These are phyloP conservation scores for Dentipellis sp. DNA, from an alignment of 768 basidiomycete genomes.

Conservation along the genomic window DNA sequence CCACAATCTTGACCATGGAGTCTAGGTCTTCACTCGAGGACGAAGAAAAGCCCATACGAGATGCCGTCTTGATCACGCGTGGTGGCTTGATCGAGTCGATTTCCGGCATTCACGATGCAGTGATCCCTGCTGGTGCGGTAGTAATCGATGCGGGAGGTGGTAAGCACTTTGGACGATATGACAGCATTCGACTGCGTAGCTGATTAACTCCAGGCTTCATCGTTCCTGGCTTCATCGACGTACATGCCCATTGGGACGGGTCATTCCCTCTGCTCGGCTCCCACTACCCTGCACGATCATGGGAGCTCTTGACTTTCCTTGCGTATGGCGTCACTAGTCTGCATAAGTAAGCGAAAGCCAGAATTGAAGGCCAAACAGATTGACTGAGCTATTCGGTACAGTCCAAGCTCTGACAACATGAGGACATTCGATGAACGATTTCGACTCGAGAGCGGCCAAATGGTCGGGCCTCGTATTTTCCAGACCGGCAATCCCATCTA, in stretches of 20 bases:
- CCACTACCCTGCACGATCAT: background rate
- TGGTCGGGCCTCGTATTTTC: conserved; percentile 66
- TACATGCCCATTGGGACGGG: background rate
- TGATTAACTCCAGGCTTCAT: background rate
- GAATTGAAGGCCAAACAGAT: background rate
- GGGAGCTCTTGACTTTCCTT: background rate
- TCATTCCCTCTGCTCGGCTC: background rate
- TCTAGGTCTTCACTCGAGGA: background rate
- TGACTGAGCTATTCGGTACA: background rate
- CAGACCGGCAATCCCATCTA: conserved; percentile 59
- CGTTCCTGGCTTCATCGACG: background rate
- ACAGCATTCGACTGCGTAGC: no score
- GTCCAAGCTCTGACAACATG: background rate
- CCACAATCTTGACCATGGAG: background rate
- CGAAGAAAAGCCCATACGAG: background rate
- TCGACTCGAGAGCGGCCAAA: conserved; percentile 58
- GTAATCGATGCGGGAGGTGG: background rate
- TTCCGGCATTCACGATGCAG: background rate
- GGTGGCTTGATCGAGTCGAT: background rate
- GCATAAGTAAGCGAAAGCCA: background rate
- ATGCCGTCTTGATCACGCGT: background rate
- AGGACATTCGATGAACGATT: conserved; percentile 49
- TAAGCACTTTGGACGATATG: background rate
- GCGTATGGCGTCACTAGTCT: background rate
- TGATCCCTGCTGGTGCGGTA: background rate